Evolutionary conservation across 176 grass and related monocot species (phyloP).

Genomic region (Eleusine indica): DNA sequence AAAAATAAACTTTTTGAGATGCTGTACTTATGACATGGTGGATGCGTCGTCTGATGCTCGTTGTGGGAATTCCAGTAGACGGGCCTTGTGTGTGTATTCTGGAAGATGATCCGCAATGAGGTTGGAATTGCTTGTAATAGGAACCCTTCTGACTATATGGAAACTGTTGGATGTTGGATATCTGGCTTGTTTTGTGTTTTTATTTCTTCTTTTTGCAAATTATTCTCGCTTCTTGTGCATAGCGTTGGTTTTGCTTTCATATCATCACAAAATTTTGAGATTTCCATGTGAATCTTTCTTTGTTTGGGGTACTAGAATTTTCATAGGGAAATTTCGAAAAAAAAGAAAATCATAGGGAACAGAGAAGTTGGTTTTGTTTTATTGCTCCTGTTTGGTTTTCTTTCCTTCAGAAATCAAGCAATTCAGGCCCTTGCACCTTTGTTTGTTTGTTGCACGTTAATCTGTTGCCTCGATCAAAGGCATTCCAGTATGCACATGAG

Average conservation of each 20-base stretch:
- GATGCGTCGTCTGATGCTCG: conserved; percentile 6
- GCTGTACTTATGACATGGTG: conserved; percentile 26
- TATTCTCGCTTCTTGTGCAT: background rate
- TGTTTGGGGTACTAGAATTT: no score
- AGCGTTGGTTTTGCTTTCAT: background rate
- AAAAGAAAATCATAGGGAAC: no score
- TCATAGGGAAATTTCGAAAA: no score
- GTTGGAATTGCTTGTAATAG: conserved; percentile 33
- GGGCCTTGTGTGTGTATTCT: conserved; percentile 27
- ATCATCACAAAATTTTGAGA: no score
- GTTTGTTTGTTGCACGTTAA: background rate
- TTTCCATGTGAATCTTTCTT: no score
- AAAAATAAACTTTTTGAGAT: conserved; percentile 35
- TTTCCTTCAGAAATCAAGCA: no score
- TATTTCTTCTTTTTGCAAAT: background rate
- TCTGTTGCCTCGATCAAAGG: no score
- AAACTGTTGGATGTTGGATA: conserved; percentile 26
- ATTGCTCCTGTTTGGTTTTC: no score
- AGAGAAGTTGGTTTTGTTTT: no score
- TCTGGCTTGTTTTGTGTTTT: background rate
- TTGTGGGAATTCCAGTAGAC: background rate
- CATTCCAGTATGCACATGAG: no score
- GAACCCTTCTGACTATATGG: conserved; percentile 37
- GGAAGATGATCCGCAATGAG: conserved; percentile 16
- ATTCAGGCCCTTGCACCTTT: no score